These are phyloP conservation scores for Sapria himalayana DNA, from an alignment of 345 rosid genomes.

Conservation along the genomic window DNA sequence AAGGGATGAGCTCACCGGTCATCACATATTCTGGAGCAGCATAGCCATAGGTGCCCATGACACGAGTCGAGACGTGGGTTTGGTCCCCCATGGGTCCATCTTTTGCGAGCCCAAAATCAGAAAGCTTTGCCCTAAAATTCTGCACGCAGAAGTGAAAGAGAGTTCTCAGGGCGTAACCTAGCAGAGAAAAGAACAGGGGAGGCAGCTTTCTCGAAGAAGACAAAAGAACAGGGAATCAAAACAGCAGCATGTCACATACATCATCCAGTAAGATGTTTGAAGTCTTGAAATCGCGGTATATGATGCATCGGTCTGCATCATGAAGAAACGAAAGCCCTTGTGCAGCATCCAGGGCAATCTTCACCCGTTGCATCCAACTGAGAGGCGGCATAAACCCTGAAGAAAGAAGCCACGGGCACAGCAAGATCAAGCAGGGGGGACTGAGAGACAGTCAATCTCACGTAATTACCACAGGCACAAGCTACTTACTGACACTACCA, in stretches of 20 bases:
- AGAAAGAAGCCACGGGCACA: background rate
- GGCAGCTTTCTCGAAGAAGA: background rate
- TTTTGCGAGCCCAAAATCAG: constrained; percentile 94
- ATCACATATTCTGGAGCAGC: constrained; percentile 95
- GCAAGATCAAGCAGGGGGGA: background rate
- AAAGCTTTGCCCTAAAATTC: constrained; percentile 77
- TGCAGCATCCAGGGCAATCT: constrained; percentile 84
- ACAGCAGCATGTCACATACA: constrained; percentile 23
- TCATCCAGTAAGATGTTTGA: constrained; percentile 80
- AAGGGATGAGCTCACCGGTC: constrained; percentile 97
- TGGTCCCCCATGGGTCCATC: constrained; percentile 98
- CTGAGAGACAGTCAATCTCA: background rate
- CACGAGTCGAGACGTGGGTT: constrained; percentile 95
- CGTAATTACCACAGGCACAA: background rate
- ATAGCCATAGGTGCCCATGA: constrained; percentile 95
- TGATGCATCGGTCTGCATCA: constrained; percentile 68
- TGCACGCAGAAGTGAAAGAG: constrained; percentile 19
- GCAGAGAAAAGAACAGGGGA: background rate
- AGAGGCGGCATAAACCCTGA: constrained; percentile 10
- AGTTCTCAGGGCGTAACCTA: background rate
- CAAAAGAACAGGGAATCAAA: background rate
- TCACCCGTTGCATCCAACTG: constrained; percentile 88
- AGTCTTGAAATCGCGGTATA: constrained; percentile 95
- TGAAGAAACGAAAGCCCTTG: constrained; percentile 94
- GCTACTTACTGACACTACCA: constrained; percentile 67